phyloP scores from a whole-genome alignment of 805 yeast genomes.

The Komagataella kurtzmanii region DNA sequence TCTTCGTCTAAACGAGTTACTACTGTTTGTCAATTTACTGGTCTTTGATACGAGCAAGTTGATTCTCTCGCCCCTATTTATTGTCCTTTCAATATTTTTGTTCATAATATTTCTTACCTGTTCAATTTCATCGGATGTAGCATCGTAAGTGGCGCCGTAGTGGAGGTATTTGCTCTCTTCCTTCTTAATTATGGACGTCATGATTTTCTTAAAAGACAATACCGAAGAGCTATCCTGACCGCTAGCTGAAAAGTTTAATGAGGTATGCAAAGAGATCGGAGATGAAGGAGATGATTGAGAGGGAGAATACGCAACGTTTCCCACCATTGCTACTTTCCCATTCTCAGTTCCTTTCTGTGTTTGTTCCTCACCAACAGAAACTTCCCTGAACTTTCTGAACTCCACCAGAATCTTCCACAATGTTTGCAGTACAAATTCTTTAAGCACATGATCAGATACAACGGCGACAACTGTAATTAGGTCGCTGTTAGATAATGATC shows the following conservation, averaged over 20 bases:
- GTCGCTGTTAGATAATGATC: constrained; percentile 27
- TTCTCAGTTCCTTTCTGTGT: background rate
- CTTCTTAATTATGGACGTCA: constrained; percentile 41
- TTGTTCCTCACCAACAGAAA: constrained; percentile 8
- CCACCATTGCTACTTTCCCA: background rate
- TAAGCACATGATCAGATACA: constrained; percentile 28
- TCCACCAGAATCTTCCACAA: constrained; percentile 37
- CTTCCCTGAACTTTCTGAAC: constrained; percentile 27
- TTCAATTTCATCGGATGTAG: constrained; percentile 34
- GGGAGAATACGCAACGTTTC: background rate
- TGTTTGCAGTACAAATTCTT: constrained; percentile 30
- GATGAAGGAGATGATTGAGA: background rate
- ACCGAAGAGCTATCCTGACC: constrained; percentile 3
- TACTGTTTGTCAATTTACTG: constrained; percentile 50
- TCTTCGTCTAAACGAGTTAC: constrained; percentile 56
- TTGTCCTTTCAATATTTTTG: constrained; percentile 56
- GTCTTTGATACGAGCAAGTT: constrained; percentile 68
- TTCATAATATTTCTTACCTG: constrained; percentile 59
- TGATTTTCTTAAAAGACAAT: constrained; percentile 35
- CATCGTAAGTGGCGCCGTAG: background rate
- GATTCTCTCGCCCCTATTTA: constrained; percentile 70
- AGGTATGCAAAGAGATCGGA: background rate
- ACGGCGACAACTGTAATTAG: constrained; percentile 37
- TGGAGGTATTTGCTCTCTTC: constrained; percentile 32
- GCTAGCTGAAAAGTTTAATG: constrained; percentile 1